Evolutionary conservation across 306 rosid species (phyloP).

Genomic region (Clitoria ternatea): DNA sequence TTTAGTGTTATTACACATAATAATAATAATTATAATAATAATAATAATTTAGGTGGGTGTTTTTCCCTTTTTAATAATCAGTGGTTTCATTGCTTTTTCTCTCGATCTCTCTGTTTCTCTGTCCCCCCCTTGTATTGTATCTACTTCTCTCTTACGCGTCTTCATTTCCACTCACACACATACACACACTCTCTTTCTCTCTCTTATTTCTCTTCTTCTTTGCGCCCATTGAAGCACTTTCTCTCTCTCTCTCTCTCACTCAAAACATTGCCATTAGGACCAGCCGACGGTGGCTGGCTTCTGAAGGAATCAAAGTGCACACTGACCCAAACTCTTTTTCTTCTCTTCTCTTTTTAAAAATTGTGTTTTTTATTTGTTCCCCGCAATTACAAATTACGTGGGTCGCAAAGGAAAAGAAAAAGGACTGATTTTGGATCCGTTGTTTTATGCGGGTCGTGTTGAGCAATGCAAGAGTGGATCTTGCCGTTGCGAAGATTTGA

Average conservation of each 20-base stretch:
- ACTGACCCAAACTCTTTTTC: not conserved
- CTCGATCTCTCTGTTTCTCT: constrained; percentile 33
- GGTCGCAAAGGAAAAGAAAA: not conserved
- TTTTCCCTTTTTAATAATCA: constrained; percentile 21
- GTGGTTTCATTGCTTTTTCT: constrained; percentile 15
- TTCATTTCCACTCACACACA: constrained; percentile 31
- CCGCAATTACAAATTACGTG: constrained; percentile 6
- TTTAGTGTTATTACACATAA: not conserved
- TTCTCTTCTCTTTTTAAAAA: not conserved
- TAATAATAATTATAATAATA: too few relatives aligned
- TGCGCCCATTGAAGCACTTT: not conserved
- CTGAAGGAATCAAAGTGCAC: constrained; percentile 32
- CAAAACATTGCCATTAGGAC: constrained; percentile 37
- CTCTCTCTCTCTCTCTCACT: constrained; percentile 34
- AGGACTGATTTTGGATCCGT: constrained; percentile 24
- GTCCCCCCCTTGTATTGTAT: constrained; percentile 21
- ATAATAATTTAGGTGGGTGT: not conserved
- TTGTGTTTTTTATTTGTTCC: not conserved
- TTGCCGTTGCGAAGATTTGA: constrained; percentile 22
- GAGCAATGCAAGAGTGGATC: constrained; percentile 40
- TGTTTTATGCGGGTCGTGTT: constrained; percentile 21
- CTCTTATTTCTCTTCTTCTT: not conserved
- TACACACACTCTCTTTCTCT: constrained; percentile 1
- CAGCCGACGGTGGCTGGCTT: constrained; percentile 47
- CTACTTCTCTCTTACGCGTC: constrained; percentile 81